Base-by-base conservation (phyloP, 169 alveolate species). In the Cryptosporidium muris region DNA sequence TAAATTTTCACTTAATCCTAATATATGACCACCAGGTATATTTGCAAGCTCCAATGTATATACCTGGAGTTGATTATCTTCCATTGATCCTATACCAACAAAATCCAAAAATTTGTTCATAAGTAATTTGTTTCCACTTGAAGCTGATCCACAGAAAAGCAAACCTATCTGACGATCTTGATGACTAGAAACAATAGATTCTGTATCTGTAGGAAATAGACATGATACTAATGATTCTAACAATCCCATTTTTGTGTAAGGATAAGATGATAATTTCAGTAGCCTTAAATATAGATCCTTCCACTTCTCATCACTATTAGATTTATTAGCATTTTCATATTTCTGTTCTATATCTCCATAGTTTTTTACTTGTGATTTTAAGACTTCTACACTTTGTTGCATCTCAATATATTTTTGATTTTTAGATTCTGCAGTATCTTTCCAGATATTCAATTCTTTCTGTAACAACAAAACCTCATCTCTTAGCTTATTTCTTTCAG, bases 401-500 rank as follows among this genome's bases (percentile, higher is more conserved):
- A 51, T 42, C 11, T 80, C 49, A 14, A 74, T 52, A 80, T 80
- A 25, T 80, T 80, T 67, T n/a, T 1, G 80, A 65, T 88, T 63
- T 25, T 25, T 0, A 25, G 25, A 25, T 25, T 0, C 25, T 25
- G 25, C 25, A 25, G 25, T 25, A 25, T 51, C 14, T 8, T 38
- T 36, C 64, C 66, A 11, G 16, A 49, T 25, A 67, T 47, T 51
- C 64, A 64, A 62, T 65, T 81, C 85, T 8, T 42, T 64, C 36
- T 45, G 62, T 48, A 81, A 38, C 51, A 56, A 47, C 53, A 89
- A 90, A 53, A 81, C 88, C 81, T 88, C 92, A 11, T 63, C 90
- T 54, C 81, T 89, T 53, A 91, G 68, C 34, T 65, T 80, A 74
- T 90, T 92, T 25, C 89, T 65, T 38, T 81, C 81, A 11, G 90